Evolutionary conservation across 805 yeast genomes (phyloP).

Genomic region (Saturnispora zaruensis): DNA sequence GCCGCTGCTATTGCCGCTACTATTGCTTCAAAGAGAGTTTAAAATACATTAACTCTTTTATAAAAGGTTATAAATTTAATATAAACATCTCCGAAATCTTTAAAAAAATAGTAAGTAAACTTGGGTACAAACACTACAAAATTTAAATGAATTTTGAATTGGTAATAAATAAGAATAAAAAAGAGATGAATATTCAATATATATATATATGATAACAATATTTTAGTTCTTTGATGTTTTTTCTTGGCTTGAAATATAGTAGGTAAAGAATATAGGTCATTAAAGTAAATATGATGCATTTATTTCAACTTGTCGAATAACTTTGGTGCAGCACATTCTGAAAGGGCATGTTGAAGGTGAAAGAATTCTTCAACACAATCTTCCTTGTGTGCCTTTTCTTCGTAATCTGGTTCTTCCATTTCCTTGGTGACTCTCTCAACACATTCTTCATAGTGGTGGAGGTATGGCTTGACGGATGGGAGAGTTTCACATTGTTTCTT

Average conservation of each 20-base stretch:
- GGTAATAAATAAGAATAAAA: neutral
- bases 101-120: neutral
- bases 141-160: neutral
- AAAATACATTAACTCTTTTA: conserved; percentile 18
- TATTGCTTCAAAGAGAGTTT: conserved; percentile 33
- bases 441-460: conserved; percentile 92
- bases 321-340: conserved; percentile 87
- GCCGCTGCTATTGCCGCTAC: conserved; percentile 47
- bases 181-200: neutral
- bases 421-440: conserved; percentile 88
- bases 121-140: neutral
- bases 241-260: neutral
- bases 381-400: conserved; percentile 73
- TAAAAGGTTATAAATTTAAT: conserved; percentile 1
- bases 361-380: conserved; percentile 98
- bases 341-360: conserved; percentile 91
- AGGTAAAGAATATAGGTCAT: neutral
- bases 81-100: neutral
- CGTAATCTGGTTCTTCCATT: conserved; percentile 79
- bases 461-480: conserved; percentile 57
- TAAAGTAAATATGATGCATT: neutral
- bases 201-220: neutral
- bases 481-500: conserved; percentile 63
- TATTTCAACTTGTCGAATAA: conserved; percentile 80
- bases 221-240: neutral